phyloP scores from a whole-genome alignment of 2,329 filamentous ascomycete species.

The Teratosphaeria gauchensis region DNA sequence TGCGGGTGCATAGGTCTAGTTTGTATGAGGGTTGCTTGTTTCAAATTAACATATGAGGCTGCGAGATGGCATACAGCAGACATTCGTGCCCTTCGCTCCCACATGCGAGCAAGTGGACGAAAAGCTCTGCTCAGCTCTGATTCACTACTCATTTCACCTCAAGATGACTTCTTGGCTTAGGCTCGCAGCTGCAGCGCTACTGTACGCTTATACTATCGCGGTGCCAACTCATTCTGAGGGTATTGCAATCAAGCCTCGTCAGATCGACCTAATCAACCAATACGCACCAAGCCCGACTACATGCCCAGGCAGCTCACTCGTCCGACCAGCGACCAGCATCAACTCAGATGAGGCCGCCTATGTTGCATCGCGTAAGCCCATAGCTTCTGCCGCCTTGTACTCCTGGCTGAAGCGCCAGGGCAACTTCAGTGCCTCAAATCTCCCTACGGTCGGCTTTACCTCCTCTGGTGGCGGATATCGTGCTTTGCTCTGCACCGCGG shows the following conservation, averaged over 20 bases:
- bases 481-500: conserved; percentile 30
- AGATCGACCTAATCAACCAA: conserved; percentile 1
- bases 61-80: neutral
- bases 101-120: neutral
- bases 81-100: neutral
- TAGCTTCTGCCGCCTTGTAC: conserved; percentile 30
- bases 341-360: conserved; percentile 31
- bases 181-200: neutral
- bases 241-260: neutral
- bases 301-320: conserved; percentile 30
- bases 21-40: neutral
- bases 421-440: conserved; percentile 25
- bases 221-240: neutral
- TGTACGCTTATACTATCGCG: neutral
- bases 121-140: neutral
- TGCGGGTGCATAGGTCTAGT: neutral
- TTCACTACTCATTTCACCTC: neutral
- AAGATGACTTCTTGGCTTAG: neutral
- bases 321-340: conserved; percentile 29
- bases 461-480: conserved; percentile 36
- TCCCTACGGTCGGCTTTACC: conserved; percentile 34
- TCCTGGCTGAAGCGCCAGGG: conserved; percentile 32
- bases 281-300: conserved; percentile 24
- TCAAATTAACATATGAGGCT: neutral
- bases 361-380: conserved; percentile 28